phyloP scores from a whole-genome alignment of 352 stramenopile genomes.

The Phytophthora foliorum region DNA sequence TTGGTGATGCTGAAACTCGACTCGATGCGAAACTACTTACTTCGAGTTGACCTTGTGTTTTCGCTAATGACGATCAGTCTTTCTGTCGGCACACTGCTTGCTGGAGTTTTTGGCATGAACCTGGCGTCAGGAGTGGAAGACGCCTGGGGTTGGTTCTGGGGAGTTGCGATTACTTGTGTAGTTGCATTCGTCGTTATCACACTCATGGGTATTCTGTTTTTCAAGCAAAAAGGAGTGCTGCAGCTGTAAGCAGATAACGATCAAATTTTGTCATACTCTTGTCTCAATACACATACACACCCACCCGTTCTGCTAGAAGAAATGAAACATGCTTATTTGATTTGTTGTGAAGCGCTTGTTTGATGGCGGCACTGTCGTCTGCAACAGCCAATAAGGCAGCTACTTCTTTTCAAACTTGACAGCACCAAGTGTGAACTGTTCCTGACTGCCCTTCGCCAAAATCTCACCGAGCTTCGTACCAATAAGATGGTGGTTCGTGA shows the following conservation, averaged over 20 bases:
- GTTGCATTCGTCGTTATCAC: slow-evolving; percentile 60
- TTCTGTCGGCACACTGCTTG: slow-evolving; percentile 70
- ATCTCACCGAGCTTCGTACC: slow-evolving; percentile 88
- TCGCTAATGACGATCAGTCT: slow-evolving; percentile 70
- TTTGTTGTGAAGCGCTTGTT: background rate
- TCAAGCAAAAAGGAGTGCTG: slow-evolving; percentile 68
- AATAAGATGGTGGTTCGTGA: slow-evolving; percentile 90
- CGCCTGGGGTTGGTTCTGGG: slow-evolving; percentile 65
- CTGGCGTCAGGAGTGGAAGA: slow-evolving; percentile 59
- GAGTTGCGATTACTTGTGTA: slow-evolving; percentile 54
- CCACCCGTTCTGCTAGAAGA: slow-evolving; percentile 8
- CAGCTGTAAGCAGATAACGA: slow-evolving; percentile 36
- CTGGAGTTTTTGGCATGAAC: slow-evolving; percentile 84
- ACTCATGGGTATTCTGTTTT: slow-evolving; percentile 60
- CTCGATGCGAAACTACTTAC: slow-evolving; percentile 83
- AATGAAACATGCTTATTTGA: background rate
- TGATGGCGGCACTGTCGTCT: background rate
- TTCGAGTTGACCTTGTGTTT: slow-evolving; percentile 81
- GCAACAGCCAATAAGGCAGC: background rate
- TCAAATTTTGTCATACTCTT: slow-evolving; percentile 19
- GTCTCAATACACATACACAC: too few species aligned
- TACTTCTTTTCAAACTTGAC: slow-evolving; percentile 86
- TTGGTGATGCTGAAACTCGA: slow-evolving; percentile 86
- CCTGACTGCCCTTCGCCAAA: slow-evolving; percentile 78
- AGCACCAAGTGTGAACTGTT: slow-evolving; percentile 85